Percentiles rank a stretch among this genome's conserved stretches.
Conservation (phyloP, 179 eudicot genomes). For the Gypsophila paniculata region DNA sequence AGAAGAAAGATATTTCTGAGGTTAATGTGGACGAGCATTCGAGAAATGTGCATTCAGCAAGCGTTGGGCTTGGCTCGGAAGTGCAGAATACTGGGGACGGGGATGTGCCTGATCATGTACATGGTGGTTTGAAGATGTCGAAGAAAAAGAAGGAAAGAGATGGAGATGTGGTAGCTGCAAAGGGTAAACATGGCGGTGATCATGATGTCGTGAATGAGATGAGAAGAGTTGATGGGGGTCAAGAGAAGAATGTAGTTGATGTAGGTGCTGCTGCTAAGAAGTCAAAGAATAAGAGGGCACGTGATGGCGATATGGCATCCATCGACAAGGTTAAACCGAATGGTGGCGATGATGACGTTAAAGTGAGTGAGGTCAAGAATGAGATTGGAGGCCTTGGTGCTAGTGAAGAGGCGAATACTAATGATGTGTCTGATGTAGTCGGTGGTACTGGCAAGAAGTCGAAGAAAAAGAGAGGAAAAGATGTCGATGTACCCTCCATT, state of each 20-base stretch:
- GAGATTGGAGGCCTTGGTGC: conserved; percentile 10
- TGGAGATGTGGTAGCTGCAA: neutral
- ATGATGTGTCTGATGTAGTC: neutral
- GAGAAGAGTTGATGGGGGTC: no score
- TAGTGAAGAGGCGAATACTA: conserved; percentile 16
- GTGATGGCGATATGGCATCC: no score
- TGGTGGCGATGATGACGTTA: no score
- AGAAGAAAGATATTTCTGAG: no score
- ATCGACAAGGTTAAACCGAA: no score
- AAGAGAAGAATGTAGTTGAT: no score
- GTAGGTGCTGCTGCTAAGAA: no score
- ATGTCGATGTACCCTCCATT: neutral
- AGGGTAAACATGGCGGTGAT: neutral
- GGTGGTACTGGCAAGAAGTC: conserved; percentile 6
- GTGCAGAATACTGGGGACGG: no score
- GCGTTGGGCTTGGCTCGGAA: neutral
- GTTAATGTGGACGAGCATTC: no score
- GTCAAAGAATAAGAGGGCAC: no score
- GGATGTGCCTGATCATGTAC: no score
- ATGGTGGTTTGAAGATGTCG: neutral
- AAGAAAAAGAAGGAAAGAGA: conserved; percentile 17
- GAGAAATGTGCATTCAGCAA: neutral
- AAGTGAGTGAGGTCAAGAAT: neutral
- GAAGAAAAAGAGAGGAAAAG: conserved; percentile 1
- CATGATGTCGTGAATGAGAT: neutral